phyloP scores from a whole-genome alignment of 805 yeast species.

The Hanseniaspora meyeri region DNA sequence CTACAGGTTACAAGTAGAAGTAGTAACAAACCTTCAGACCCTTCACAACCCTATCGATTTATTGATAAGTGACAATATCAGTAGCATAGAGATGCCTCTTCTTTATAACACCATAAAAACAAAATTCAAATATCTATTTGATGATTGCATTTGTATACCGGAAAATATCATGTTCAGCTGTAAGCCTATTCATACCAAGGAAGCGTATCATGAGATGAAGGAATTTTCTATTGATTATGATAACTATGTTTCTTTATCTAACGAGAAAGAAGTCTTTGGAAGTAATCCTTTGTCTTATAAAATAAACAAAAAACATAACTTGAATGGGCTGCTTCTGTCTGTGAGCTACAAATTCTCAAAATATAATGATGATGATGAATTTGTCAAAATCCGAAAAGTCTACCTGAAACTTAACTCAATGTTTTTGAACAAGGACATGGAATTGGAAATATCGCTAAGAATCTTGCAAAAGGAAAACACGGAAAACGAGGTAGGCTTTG shows the following conservation, averaged over 20 bases:
- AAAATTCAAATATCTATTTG: not conserved
- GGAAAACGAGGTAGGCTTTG: not conserved
- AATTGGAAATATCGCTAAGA: not conserved
- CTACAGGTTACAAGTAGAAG: not conserved
- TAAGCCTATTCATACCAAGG: slow-evolving; percentile 1
- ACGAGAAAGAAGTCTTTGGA: not conserved
- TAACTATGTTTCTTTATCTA: slow-evolving; percentile 4
- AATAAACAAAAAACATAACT: slow-evolving; percentile 4
- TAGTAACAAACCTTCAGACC: not conserved
- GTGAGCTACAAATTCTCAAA: not conserved
- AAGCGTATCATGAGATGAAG: not conserved
- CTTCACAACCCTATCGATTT: not conserved
- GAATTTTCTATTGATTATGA: not conserved
- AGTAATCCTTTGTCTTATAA: not conserved
- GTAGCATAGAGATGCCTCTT: not conserved
- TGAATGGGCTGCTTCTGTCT: slow-evolving; percentile 3
- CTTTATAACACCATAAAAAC: not conserved
- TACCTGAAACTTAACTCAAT: not conserved
- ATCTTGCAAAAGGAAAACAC: not conserved
- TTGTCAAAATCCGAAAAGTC: not conserved
- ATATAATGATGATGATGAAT: not conserved
- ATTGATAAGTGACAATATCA: not conserved
- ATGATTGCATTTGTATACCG: not conserved
- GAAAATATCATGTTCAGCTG: slow-evolving; percentile 1
- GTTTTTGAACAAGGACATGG: slow-evolving; percentile 1